phyloP scores from a whole-genome alignment of 176 grass and related monocot genomes.

The Bonia amplexicaulis region DNA sequence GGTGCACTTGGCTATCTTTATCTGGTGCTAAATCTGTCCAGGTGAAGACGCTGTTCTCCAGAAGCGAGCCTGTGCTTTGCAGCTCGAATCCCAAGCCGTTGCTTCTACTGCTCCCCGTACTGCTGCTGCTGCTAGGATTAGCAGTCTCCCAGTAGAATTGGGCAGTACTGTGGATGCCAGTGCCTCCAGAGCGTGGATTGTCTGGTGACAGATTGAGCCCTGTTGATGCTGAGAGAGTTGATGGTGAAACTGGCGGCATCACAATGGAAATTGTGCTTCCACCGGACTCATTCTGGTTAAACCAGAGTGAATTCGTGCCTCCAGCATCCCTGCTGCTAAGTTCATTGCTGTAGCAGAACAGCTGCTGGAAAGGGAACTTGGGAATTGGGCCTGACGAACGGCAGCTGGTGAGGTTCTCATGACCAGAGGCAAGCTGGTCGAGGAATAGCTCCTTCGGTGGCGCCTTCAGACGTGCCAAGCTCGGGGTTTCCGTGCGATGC shows the following conservation, averaged over 20 bases:
- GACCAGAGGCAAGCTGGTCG: conserved; percentile 31
- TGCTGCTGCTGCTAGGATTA: conserved; percentile 34
- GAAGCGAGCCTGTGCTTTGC: conserved; percentile 35
- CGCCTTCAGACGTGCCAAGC: conserved; percentile 22
- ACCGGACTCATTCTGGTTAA: conserved; percentile 40
- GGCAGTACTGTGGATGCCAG: conserved; percentile 8
- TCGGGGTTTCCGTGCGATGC: conserved; percentile 26
- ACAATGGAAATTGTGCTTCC: conserved; percentile 40
- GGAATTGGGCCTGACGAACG: conserved; percentile 15
- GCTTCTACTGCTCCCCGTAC: conserved; percentile 32
- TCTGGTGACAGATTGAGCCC: conserved; percentile 30
- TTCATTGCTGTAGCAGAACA: conserved; percentile 32
- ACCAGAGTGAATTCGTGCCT: conserved; percentile 30
- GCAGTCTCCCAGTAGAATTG: conserved; percentile 37
- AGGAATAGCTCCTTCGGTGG: conserved; percentile 33
- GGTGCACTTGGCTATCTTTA: conserved; percentile 29
- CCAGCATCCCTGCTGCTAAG: conserved; percentile 18
- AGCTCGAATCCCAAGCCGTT: conserved; percentile 33
- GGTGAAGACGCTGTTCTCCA: conserved; percentile 39
- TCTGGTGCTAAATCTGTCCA: conserved; percentile 40
- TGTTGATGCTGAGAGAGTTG: conserved; percentile 41
- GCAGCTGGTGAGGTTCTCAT: conserved; percentile 30
- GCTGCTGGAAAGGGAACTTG: conserved; percentile 37
- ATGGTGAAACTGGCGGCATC: conserved; percentile 37
- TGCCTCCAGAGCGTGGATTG: conserved; percentile 30